Conservation (phyloP, 306 rosid species). For the Cucumis cinereus region DNA sequence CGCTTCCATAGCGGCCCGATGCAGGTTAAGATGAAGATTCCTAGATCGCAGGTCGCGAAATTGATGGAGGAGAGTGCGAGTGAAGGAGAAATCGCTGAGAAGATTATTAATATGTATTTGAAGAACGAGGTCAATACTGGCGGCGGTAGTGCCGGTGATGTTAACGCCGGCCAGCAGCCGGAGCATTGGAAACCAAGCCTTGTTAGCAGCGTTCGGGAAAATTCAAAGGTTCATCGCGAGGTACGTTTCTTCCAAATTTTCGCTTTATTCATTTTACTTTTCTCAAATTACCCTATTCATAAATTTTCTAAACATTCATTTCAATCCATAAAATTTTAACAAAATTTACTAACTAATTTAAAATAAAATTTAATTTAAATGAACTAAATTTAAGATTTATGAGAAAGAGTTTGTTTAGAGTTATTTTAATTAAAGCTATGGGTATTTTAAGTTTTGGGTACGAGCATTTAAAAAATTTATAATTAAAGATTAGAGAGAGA, state of each 20-base stretch:
- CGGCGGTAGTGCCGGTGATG: neutral
- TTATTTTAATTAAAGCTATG: no score
- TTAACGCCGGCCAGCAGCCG: neutral
- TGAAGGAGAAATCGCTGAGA: constrained; percentile 48
- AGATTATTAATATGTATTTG: constrained; percentile 19
- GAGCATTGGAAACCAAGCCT: neutral
- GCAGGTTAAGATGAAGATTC: constrained; percentile 56
- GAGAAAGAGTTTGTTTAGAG: no score
- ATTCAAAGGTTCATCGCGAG: constrained; percentile 7
- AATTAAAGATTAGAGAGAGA: neutral
- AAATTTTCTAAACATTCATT: no score
- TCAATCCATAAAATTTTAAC: no score
- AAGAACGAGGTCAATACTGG: neutral
- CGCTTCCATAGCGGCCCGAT: constrained; percentile 20
- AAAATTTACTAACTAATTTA: no score
- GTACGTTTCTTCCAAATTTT: neutral
- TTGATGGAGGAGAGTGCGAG: constrained; percentile 55
- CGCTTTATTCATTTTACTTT: no score
- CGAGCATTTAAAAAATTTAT: neutral
- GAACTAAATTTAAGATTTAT: no score
- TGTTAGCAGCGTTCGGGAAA: neutral
- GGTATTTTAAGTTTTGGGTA: no score
- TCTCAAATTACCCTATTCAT: no score
- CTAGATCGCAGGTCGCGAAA: constrained; percentile 50
- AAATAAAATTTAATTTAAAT: no score